Conservation (phyloP, 352 stramenopile species). For the Phytophthora agathidicida region DNA sequence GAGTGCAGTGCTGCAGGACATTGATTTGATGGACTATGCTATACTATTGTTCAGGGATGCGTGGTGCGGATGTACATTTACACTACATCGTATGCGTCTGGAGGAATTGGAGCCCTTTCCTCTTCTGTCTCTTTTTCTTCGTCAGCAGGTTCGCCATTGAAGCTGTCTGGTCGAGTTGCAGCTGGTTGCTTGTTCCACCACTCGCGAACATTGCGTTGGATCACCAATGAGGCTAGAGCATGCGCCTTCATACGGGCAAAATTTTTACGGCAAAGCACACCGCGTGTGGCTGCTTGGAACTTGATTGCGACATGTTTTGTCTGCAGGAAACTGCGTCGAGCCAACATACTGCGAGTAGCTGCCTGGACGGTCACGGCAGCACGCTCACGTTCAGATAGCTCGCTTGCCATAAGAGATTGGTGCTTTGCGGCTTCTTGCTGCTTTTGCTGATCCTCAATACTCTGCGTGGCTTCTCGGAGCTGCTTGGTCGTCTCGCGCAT, state of each 20-base stretch:
- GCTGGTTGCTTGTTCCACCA: conserved; percentile 78
- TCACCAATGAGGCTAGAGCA: conserved; percentile 81
- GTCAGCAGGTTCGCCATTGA: conserved; percentile 7
- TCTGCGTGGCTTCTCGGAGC: conserved; percentile 75
- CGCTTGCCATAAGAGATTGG: conserved; percentile 19
- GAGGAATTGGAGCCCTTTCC: conserved; percentile 3
- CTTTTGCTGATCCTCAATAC: conserved; percentile 65
- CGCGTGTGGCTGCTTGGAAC: conserved; percentile 83
- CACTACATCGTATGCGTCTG: conserved; percentile 13
- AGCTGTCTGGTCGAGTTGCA: conserved; percentile 24
- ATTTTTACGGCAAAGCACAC: conserved; percentile 85
- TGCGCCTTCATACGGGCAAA: conserved; percentile 89
- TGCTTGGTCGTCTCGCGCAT: conserved; percentile 89
- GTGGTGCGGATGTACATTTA: too few relatives aligned
- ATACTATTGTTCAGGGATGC: conserved; percentile 4
- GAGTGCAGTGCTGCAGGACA: conserved; percentile 16
- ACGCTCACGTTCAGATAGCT: conserved; percentile 63
- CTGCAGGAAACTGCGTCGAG: conserved; percentile 82
- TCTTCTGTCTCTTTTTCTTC: conserved; percentile 13
- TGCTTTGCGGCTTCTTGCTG: conserved; percentile 39
- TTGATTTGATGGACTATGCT: conserved; percentile 18
- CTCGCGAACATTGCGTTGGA: conserved; percentile 86
- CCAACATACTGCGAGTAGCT: conserved; percentile 84
- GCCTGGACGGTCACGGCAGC: conserved; percentile 87
- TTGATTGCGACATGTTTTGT: conserved; percentile 88